Percentiles rank a stretch among this genome's conserved stretches.
Conservation (phyloP, 345 rosid species). For the Arabis alpina region DNA sequence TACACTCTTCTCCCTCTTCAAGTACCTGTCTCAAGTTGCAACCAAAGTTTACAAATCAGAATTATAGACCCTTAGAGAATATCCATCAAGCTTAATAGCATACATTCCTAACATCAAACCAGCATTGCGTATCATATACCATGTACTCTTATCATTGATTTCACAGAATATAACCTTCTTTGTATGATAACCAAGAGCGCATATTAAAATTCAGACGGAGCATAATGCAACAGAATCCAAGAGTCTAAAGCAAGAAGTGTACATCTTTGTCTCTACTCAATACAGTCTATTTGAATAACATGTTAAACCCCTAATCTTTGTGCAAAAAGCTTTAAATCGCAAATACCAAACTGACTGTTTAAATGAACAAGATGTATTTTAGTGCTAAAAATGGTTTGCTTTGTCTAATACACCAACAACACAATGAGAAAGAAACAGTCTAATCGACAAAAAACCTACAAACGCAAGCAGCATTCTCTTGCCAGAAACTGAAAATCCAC, state of each 20-base stretch:
- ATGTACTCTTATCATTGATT: background rate
- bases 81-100: background rate
- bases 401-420: background rate
- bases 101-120: background rate
- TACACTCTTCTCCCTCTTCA: conserved; percentile 17
- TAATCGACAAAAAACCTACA: conserved; percentile 57
- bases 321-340: background rate
- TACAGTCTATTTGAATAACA: background rate
- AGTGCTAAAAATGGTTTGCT: background rate
- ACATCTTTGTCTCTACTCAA: background rate
- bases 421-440: conserved; percentile 6
- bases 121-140: background rate
- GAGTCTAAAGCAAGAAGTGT: background rate
- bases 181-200: background rate
- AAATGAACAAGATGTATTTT: background rate
- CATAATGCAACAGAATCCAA: background rate
- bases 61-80: background rate
- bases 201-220: background rate
- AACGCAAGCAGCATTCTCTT: conserved; percentile 52
- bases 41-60: conserved; percentile 4
- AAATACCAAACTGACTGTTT: background rate
- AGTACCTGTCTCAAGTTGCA: conserved; percentile 35
- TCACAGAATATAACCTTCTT: background rate
- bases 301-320: background rate
- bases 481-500: conserved; percentile 64